Percentiles rank a stretch among this genome's conserved stretches.
Evolutionary conservation across 2,329 filamentous ascomycete genomes (phyloP).

Genomic region (Monilinia aucupariae): DNA sequence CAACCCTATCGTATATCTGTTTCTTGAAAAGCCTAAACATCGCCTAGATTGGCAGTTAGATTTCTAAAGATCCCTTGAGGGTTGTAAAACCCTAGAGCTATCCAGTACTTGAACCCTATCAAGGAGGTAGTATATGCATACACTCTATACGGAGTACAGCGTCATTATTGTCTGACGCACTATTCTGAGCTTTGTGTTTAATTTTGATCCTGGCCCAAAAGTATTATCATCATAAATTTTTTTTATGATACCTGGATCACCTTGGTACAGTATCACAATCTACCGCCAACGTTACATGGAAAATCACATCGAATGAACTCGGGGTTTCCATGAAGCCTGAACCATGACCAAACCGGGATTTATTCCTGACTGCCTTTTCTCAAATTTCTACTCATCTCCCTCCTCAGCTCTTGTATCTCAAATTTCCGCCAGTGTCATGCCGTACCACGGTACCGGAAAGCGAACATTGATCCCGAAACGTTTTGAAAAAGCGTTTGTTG

Average conservation of each 20-base stretch:
- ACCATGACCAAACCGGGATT: background rate
- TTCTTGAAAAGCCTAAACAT: background rate
- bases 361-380: background rate
- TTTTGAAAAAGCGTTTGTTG: too few species aligned
- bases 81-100: background rate
- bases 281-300: background rate
- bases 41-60: background rate
- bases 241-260: background rate
- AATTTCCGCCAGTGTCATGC: background rate
- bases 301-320: background rate
- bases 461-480: background rate
- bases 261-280: background rate
- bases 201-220: background rate
- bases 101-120: background rate
- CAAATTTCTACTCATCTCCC: background rate
- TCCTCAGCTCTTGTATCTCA: background rate
- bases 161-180: background rate
- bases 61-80: background rate
- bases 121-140: too few species aligned
- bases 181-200: background rate
- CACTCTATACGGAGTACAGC: background rate
- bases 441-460: background rate
- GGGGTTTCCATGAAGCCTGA: background rate
- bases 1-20: background rate
- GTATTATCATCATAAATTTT: background rate